Evolutionary conservation across 441 rosid species (phyloP).

Genomic region (Arabidopsis lyrata): DNA sequence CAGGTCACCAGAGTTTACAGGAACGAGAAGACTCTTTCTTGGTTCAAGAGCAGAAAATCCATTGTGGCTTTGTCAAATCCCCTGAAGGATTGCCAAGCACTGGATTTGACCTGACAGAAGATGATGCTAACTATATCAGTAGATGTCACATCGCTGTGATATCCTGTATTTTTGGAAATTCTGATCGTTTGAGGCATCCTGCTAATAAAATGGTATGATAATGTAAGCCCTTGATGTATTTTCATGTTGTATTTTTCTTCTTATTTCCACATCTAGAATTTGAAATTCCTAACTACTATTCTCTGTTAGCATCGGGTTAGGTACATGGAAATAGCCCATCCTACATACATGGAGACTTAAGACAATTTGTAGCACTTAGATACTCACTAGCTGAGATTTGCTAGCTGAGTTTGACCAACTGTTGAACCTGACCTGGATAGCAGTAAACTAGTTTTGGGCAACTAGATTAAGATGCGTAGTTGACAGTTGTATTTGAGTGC

Average conservation of each 20-base stretch:
- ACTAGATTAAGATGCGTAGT: not conserved
- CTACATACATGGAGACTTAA: not conserved
- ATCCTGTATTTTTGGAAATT: conserved; percentile 95
- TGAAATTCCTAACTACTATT: not conserved
- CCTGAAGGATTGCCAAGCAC: conserved; percentile 77
- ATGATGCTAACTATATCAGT: conserved; percentile 76
- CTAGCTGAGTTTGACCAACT: not conserved
- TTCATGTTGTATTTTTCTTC: not conserved
- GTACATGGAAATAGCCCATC: not conserved
- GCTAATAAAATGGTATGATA: conserved; percentile 67
- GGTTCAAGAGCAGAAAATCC: conserved; percentile 70
- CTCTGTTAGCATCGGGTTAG: not conserved
- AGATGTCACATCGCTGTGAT: conserved; percentile 89
- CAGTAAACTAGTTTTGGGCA: not conserved
- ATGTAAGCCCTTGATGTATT: conserved; percentile 5
- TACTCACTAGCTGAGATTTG: conserved; percentile 7
- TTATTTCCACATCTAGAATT: not conserved
- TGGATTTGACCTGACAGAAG: conserved; percentile 90
- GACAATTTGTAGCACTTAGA: conserved; percentile 7
- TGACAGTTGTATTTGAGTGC: not conserved
- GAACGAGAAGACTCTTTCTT: conserved; percentile 74
- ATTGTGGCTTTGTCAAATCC: conserved; percentile 86
- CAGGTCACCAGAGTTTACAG: conserved; percentile 81
- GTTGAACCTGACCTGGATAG: conserved; percentile 1
- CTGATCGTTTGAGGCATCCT: conserved; percentile 85